phyloP scores from a whole-genome alignment of 768 basidiomycete genomes.

The Rhodosporidiobolus odoratus region DNA sequence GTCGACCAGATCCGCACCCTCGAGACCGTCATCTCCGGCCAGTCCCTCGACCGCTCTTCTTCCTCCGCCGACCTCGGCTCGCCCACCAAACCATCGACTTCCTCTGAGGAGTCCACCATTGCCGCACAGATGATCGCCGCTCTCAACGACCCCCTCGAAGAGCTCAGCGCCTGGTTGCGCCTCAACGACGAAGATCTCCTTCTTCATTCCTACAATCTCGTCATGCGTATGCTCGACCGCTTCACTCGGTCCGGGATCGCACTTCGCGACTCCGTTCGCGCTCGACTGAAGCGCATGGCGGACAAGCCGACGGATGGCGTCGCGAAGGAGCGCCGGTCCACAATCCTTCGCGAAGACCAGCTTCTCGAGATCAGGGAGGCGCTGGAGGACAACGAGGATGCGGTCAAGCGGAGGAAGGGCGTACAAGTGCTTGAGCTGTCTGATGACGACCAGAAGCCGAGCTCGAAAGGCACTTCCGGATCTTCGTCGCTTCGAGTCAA shows the following conservation, averaged over 20 bases:
- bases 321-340: constrained; percentile 14
- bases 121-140: constrained; percentile 67
- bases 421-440: constrained; percentile 15
- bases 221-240: constrained; percentile 70
- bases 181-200: constrained; percentile 87
- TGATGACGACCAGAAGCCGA: constrained; percentile 19
- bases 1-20: constrained; percentile 73
- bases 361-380: constrained; percentile 35
- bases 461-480: neutral
- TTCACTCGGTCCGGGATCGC: constrained; percentile 56
- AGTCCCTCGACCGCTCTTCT: constrained; percentile 23
- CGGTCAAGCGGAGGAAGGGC: constrained; percentile 9
- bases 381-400: constrained; percentile 30
- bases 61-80: constrained; percentile 36
- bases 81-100: constrained; percentile 39
- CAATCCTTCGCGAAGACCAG: constrained; percentile 35
- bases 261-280: constrained; percentile 12
- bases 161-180: constrained; percentile 79
- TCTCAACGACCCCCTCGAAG: constrained; percentile 70
- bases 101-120: constrained; percentile 54
- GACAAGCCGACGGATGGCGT: constrained; percentile 1
- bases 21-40: constrained; percentile 57
- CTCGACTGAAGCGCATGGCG: constrained; percentile 20
- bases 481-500: constrained; percentile 6
- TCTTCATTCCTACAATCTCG: constrained; percentile 76